These are phyloP conservation scores for Wickerhamomyces sp. DNA, from an alignment of 1,139 yeast species.

Conservation along the genomic window DNA sequence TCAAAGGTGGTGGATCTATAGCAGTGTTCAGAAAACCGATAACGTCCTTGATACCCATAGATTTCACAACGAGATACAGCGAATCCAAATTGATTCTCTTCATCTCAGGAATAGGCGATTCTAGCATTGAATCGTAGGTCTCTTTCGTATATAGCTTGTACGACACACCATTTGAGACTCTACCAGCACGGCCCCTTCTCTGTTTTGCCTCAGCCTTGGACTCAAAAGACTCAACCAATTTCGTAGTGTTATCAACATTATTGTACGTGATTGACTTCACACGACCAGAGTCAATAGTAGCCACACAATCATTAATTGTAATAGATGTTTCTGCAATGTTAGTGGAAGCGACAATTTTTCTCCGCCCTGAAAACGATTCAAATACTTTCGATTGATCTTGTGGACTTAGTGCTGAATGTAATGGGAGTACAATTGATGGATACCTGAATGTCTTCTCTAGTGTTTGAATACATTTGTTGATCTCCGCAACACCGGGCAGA, in stretches of 20 bases:
- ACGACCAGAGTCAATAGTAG: slow-evolving; percentile 83
- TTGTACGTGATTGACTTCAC: slow-evolving; percentile 77
- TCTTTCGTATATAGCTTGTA: slow-evolving; percentile 71
- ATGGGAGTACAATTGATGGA: slow-evolving; percentile 49
- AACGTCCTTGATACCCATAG: slow-evolving; percentile 81
- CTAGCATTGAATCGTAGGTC: slow-evolving; percentile 54
- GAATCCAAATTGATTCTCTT: slow-evolving; percentile 79
- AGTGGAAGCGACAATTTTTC: slow-evolving; percentile 88
- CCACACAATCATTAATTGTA: slow-evolving; percentile 92
- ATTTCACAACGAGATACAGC: slow-evolving; percentile 73
- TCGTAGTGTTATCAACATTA: slow-evolving; percentile 59
- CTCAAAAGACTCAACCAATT: slow-evolving; percentile 77
- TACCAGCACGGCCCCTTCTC: slow-evolving; percentile 98
- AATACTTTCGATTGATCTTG: slow-evolving; percentile 80
- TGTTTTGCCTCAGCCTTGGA: slow-evolving; percentile 90
- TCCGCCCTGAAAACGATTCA: slow-evolving; percentile 44
- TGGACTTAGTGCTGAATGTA: slow-evolving; percentile 83
- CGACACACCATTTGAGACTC: slow-evolving; percentile 79
- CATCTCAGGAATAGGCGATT: slow-evolving; percentile 85
- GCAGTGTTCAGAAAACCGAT: slow-evolving; percentile 66
- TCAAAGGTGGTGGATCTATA: slow-evolving; percentile 67
- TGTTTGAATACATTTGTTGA: slow-evolving; percentile 49
- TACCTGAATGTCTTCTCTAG: slow-evolving; percentile 17
- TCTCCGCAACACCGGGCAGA: slow-evolving; percentile 89
- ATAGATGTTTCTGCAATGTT: slow-evolving; percentile 86